phyloP scores from a whole-genome alignment of 2,329 filamentous ascomycete species.

The Fusarium sp. region DNA sequence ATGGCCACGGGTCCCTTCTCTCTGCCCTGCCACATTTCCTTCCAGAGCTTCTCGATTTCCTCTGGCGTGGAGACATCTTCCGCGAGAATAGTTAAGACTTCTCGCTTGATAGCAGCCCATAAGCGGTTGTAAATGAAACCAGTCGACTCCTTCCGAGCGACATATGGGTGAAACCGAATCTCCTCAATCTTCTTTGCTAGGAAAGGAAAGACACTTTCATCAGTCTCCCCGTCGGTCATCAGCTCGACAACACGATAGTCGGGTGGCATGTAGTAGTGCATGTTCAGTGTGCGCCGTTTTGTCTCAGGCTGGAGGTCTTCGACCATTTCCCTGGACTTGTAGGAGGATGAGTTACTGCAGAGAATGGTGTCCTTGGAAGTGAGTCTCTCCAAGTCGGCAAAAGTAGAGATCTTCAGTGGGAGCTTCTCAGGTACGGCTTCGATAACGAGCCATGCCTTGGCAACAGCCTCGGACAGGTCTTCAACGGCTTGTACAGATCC shows the following conservation, averaged over 20 bases:
- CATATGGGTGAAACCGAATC: slow-evolving; percentile 5
- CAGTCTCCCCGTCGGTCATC: slow-evolving; percentile 12
- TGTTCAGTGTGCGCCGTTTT: slow-evolving; percentile 8
- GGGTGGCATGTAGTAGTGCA: slow-evolving; percentile 28
- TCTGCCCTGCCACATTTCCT: slow-evolving; percentile 13
- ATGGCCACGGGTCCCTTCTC: slow-evolving; percentile 10
- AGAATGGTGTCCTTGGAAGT: not conserved
- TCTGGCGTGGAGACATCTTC: slow-evolving; percentile 3
- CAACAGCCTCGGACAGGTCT: not conserved
- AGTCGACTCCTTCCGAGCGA: slow-evolving; percentile 24
- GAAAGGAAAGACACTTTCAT: slow-evolving; percentile 11
- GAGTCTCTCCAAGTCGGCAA: slow-evolving; percentile 15
- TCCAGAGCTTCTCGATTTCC: slow-evolving; percentile 16
- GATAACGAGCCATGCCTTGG: slow-evolving; percentile 16
- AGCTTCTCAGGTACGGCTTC: slow-evolving; percentile 23
- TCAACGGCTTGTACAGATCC: not conserved
- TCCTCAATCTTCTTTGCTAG: not conserved
- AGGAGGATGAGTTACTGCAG: slow-evolving; percentile 13
- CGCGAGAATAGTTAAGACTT: slow-evolving; percentile 1
- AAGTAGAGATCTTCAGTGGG: slow-evolving; percentile 17
- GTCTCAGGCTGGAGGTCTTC: not conserved
- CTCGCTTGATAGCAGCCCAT: slow-evolving; percentile 21
- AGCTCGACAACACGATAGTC: slow-evolving; percentile 13
- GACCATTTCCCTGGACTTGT: slow-evolving; percentile 20
- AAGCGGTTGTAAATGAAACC: slow-evolving; percentile 23